Evolutionary conservation across 2,329 filamentous ascomycete species (phyloP).

Genomic region (Fusarium sp.): DNA sequence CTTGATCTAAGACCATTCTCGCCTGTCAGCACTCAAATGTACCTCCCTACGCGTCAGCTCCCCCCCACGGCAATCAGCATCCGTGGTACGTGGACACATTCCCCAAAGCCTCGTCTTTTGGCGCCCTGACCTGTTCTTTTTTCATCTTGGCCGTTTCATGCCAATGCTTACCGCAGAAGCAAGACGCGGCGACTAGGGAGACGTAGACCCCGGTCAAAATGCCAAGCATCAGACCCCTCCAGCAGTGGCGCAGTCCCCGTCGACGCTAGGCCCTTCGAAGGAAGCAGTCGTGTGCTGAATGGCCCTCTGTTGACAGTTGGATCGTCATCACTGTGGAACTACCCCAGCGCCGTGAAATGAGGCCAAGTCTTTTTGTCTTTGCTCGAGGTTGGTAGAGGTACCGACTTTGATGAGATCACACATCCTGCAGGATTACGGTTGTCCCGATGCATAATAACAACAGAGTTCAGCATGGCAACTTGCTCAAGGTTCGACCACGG

Average conservation of each 20-base stretch:
- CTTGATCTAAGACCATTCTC: not conserved
- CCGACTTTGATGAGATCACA: not conserved
- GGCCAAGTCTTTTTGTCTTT: conserved; percentile 21
- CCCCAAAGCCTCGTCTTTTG: not conserved
- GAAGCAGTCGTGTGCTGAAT: conserved; percentile 32
- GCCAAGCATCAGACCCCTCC: not conserved
- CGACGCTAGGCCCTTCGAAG: conserved; percentile 25
- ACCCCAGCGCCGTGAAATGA: conserved; percentile 33
- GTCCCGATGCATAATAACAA: not conserved
- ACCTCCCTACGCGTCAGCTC: conserved; percentile 15
- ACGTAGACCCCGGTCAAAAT: conserved; percentile 2
- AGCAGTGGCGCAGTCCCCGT: conserved; percentile 11
- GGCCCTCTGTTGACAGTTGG: not conserved
- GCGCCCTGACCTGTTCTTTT: not conserved
- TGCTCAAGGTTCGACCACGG: not conserved
- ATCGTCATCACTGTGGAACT: conserved; percentile 7
- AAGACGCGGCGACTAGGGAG: conserved; percentile 1
- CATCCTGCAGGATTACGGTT: conserved; percentile 1
- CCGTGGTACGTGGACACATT: conserved; percentile 11
- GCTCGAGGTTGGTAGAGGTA: not conserved
- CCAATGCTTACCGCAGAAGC: conserved; percentile 16
- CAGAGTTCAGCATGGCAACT: not conserved
- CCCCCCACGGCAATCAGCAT: conserved; percentile 17
- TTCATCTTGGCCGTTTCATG: conserved; percentile 32
- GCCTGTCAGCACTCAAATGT: not conserved